A percentile compares a stretch with the other conserved stretches of the same genome.
Evolutionary conservation across 2,329 filamentous ascomycete genomes (phyloP).

Genomic region (Neocucurbitaria cava): DNA sequence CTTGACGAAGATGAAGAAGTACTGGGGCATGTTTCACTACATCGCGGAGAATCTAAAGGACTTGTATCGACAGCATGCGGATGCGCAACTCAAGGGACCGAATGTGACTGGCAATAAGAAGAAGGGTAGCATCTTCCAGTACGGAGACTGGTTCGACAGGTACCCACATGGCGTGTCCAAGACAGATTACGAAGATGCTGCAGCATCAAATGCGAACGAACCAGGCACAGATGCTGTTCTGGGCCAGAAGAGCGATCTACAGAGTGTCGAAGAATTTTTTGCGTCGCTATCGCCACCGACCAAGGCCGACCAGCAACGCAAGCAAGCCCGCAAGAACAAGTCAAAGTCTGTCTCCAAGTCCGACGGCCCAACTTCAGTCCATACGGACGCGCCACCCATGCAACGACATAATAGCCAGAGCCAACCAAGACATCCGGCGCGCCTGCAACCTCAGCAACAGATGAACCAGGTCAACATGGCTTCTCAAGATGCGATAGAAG

Average conservation of each 20-base stretch:
- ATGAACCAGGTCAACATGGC: constrained; percentile 39
- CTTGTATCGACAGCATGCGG: constrained; percentile 83
- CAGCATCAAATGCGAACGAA: constrained; percentile 71
- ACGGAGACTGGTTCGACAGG: constrained; percentile 95
- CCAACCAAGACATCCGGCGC: constrained; percentile 33
- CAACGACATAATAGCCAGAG: constrained; percentile 28
- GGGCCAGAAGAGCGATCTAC: constrained; percentile 86
- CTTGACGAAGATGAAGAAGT: constrained; percentile 91
- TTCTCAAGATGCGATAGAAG: constrained; percentile 37
- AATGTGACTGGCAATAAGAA: constrained; percentile 43
- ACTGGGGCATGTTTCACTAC: constrained; percentile 99
- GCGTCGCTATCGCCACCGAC: constrained; percentile 74
- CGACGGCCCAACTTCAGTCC: constrained; percentile 29
- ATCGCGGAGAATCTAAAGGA: constrained; percentile 93
- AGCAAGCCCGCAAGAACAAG: constrained; percentile 56
- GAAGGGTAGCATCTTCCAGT: constrained; percentile 77
- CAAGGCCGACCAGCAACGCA: constrained; percentile 57
- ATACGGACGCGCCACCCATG: constrained; percentile 30
- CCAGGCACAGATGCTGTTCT: constrained; percentile 86
- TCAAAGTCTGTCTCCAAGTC: constrained; percentile 43
- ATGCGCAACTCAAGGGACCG: constrained; percentile 76
- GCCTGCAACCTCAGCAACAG: constrained; percentile 39
- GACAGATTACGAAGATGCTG: constrained; percentile 81
- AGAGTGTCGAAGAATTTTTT: constrained; percentile 94
- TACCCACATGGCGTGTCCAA: constrained; percentile 92